Evolutionary conservation across 176 grass and related monocot genomes (phyloP).

Genomic region (Thinopyrum elongatum): DNA sequence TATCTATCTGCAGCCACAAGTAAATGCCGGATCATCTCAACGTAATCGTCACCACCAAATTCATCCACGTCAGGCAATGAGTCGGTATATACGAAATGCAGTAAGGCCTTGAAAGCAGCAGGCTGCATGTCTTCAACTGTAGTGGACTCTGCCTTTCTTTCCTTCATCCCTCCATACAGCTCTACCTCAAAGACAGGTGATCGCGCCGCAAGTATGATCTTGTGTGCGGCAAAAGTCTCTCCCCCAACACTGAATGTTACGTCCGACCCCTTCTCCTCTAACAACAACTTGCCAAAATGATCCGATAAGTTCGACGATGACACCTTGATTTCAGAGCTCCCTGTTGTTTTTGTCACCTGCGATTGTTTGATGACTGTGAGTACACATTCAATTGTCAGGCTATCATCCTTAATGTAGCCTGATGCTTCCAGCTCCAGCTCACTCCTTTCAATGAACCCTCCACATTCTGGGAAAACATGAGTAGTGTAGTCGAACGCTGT

Average conservation of each 20-base stretch:
- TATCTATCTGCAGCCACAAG: conserved; percentile 47
- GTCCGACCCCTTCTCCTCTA: neutral
- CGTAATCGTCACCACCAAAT: neutral
- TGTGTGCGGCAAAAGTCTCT: conserved; percentile 30
- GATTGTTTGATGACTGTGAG: neutral
- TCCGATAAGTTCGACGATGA: neutral
- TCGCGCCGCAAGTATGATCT: conserved; percentile 18
- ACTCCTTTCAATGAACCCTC: neutral
- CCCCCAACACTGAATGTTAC: conserved; percentile 26
- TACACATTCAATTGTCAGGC: neutral
- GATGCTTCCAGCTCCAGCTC: neutral
- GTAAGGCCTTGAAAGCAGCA: conserved; percentile 25
- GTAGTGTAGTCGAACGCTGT: neutral
- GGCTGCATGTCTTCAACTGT: conserved; percentile 38
- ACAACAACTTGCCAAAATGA: neutral
- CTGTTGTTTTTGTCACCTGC: neutral
- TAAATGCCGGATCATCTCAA: conserved; percentile 16
- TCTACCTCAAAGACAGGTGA: conserved; percentile 13
- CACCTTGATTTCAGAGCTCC: neutral
- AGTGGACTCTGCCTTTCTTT: neutral
- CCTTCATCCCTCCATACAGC: neutral
- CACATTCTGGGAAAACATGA: neutral
- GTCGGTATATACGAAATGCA: conserved; percentile 41
- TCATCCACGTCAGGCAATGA: neutral
- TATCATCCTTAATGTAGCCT: neutral